phyloP scores from a whole-genome alignment of 225 moss, liverwort and hornwort genomes.

The Ulota crispa region DNA sequence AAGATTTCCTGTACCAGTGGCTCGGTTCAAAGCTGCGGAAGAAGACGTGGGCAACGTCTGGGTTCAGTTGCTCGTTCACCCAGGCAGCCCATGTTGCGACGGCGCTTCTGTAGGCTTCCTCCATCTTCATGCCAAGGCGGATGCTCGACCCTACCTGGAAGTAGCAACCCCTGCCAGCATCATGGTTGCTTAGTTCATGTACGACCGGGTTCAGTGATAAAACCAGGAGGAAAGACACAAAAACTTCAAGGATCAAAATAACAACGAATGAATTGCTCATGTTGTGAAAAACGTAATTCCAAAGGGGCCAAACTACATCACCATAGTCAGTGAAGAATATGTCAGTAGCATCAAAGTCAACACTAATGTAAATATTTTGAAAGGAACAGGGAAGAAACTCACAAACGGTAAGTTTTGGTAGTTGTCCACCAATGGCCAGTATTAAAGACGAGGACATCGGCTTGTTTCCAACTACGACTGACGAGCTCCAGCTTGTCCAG shows the following conservation, averaged over 20 bases:
- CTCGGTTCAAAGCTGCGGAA: conserved; percentile 83
- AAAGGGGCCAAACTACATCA: background rate
- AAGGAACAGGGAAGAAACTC: conserved; percentile 13
- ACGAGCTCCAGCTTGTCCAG: conserved; percentile 58
- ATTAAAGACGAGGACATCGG: conserved; percentile 81
- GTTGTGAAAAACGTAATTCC: background rate
- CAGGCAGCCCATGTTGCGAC: conserved; percentile 76
- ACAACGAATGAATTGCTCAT: background rate
- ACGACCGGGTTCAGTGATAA: background rate
- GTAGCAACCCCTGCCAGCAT: conserved; percentile 66
- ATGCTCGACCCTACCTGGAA: conserved; percentile 69
- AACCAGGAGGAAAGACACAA: background rate
- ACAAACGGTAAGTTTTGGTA: conserved; percentile 71
- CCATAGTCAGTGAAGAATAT: background rate
- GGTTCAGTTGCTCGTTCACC: conserved; percentile 76
- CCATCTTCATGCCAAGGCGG: conserved; percentile 73
- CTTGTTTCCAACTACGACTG: conserved; percentile 48
- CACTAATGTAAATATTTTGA: background rate
- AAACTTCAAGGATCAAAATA: background rate
- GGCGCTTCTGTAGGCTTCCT: conserved; percentile 70
- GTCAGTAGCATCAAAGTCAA: background rate
- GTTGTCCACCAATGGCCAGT: conserved; percentile 96
- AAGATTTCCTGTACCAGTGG: conserved; percentile 60
- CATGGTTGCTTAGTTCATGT: conserved; percentile 18
- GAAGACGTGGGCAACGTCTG: conserved; percentile 71